Base-by-base conservation (phyloP, 768 basidiomycete genomes). In the Lactifluus volemus region DNA sequence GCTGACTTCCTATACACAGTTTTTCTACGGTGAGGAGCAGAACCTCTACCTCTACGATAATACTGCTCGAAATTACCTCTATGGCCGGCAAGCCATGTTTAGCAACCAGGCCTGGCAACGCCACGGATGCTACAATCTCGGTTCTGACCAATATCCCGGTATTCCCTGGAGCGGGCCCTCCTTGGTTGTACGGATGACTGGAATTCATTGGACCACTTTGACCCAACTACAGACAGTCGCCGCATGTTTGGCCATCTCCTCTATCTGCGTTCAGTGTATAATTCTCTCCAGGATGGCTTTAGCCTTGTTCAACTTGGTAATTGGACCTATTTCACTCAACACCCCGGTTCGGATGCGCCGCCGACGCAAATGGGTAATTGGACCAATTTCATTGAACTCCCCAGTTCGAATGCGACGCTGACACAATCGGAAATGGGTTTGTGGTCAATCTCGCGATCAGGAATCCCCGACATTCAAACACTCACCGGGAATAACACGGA, bases 161-260 rank as follows among this genome's bases (percentile, higher is more conserved):
- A 89, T 95, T 83, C 88, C 1, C 78, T 95, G 65, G 86, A 88
- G 58, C 84, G 83, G 67, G 74, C 89, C 2, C 70, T 92, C 36
- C 75, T 92, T n/a, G 94, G 92, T 49, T 97, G 94, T 71, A 68
- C 86, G 49, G 92, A 96, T 69, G 85, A 89, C 67, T 94, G 89
- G 91, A 95, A 96, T 70, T 82, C 89, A 2, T 83, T 95, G 38
- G 94, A 97, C 67, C 94, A 97, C 71, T 96, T 96, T 70, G 94
- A 97, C 72, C 92, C 92, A 30, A 95, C 93, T 2, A 75, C 85
- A 10, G 85, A 89, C 68, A 79, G 80, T 42, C 83, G 88, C 47
- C 85, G 92, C 59, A 69, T 91, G 59, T 84, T 91, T 68, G 70
- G 82, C 17, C 89, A 88, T 55, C 86, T 91, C 75, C 71, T 86